A percentile compares a stretch with the other conserved stretches of the same genome.
These are phyloP conservation scores for Cystobasidium sp. DNA, from an alignment of 1,284 basidiomycete species.

Conservation along the genomic window DNA sequence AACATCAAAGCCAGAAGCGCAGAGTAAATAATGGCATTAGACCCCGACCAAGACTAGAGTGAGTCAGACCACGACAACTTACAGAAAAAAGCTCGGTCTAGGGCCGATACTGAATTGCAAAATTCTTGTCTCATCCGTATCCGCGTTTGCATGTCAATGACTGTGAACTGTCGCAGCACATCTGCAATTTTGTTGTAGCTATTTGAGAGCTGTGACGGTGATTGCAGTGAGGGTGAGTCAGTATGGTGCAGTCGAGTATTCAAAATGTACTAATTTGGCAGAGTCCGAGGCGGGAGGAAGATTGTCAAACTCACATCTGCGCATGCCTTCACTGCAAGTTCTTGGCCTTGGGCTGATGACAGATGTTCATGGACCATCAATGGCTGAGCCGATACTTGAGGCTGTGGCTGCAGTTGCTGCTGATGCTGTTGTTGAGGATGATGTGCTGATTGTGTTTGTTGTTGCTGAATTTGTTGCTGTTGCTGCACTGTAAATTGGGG, in stretches of 20 bases:
- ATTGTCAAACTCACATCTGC: slow-evolving; percentile 13
- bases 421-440: slow-evolving; percentile 7
- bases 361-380: slow-evolving; percentile 6
- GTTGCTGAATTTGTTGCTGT: slow-evolving; percentile 8
- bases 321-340: slow-evolving; percentile 24
- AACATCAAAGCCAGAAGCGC: neutral
- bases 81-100: slow-evolving; percentile 42
- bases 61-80: neutral
- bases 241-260: slow-evolving; percentile 11
- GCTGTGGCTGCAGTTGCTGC: slow-evolving; percentile 5
- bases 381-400: neutral
- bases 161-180: slow-evolving; percentile 17
- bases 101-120: slow-evolving; percentile 26
- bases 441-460: neutral
- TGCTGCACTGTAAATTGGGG: slow-evolving; percentile 3
- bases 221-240: neutral
- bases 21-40: neutral
- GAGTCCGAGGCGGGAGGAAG: neutral
- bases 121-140: slow-evolving; percentile 38
- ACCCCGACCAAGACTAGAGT: neutral
- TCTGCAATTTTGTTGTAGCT: slow-evolving; percentile 39
- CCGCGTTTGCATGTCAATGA: slow-evolving; percentile 7
- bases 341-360: slow-evolving; percentile 12
- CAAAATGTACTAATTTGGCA: slow-evolving; percentile 6
- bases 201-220: slow-evolving; percentile 25